phyloP scores from a whole-genome alignment of 768 basidiomycete genomes.

The Amanita pseudoporphyria region DNA sequence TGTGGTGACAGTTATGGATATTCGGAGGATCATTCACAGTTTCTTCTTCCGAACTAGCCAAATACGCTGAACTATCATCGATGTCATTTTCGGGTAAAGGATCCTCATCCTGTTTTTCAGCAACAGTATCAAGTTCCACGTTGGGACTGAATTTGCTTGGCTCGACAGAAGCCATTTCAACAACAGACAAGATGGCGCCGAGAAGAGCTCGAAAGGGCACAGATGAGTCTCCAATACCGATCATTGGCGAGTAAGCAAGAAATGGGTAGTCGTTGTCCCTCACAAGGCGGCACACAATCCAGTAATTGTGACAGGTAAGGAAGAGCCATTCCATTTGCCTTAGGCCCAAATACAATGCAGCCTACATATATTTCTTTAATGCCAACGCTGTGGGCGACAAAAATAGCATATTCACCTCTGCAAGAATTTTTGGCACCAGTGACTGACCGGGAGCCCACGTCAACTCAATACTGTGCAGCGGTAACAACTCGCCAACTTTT shows the following conservation, averaged over 20 bases:
- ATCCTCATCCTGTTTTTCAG: conserved; percentile 10
- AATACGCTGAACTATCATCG: conserved; percentile 11
- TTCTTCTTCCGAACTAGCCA: conserved; percentile 8
- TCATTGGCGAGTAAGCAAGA: conserved; percentile 15
- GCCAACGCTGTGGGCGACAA: conserved; percentile 6
- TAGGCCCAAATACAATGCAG: conserved; percentile 13
- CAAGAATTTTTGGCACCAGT: conserved; percentile 9
- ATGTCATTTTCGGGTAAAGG: conserved; percentile 12
- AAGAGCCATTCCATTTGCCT: conserved; percentile 14
- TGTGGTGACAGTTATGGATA: conserved; percentile 7
- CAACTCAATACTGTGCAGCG: conserved; percentile 9
- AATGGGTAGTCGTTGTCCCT: conserved; percentile 12
- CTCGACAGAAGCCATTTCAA: conserved; percentile 10
- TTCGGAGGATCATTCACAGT: background rate
- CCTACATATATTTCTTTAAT: conserved; percentile 9
- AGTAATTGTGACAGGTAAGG: conserved; percentile 14
- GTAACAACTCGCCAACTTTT: conserved; percentile 3
- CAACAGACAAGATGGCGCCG: conserved; percentile 14
- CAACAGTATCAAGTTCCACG: conserved; percentile 13
- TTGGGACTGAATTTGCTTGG: conserved; percentile 9
- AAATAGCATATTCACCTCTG: conserved; percentile 9
- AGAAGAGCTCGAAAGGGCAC: conserved; percentile 14
- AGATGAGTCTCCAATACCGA: conserved; percentile 13
- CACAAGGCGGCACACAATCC: conserved; percentile 16
- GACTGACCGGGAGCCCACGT: conserved; percentile 7